phyloP scores from a whole-genome alignment of 306 rosid genomes.

The Cercis canadensis region DNA sequence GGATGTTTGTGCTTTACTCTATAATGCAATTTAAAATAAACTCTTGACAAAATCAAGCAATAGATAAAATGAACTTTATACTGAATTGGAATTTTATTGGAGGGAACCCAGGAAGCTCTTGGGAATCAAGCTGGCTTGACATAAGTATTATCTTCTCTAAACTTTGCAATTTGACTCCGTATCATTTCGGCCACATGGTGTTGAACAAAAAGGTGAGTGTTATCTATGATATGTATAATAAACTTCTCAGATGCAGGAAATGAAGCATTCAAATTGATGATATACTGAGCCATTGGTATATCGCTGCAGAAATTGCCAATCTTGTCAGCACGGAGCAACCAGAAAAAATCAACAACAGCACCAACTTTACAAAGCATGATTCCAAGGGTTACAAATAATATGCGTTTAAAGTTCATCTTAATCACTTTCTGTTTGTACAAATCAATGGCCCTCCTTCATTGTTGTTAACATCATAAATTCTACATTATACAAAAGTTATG shows the following conservation, averaged over 20 bases:
- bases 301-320: slow-evolving; percentile 62
- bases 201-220: slow-evolving; percentile 87
- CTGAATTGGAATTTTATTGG: background rate
- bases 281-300: slow-evolving; percentile 93
- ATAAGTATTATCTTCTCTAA: slow-evolving; percentile 86
- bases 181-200: slow-evolving; percentile 80
- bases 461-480: background rate
- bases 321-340: slow-evolving; percentile 3
- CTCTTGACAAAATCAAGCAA: too few relatives aligned
- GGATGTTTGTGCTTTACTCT: too few relatives aligned
- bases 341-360: background rate
- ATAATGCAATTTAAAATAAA: too few relatives aligned
- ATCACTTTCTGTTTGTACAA: background rate
- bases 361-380: too few relatives aligned
- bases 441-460: background rate
- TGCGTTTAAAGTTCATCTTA: too few relatives aligned
- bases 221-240: slow-evolving; percentile 81
- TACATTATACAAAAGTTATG: background rate
- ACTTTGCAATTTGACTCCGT: slow-evolving; percentile 74
- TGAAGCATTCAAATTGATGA: slow-evolving; percentile 74
- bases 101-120: too few relatives aligned
- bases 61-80: too few relatives aligned
- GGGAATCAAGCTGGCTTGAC: slow-evolving; percentile 75
- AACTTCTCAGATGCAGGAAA: slow-evolving; percentile 74
- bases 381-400: too few relatives aligned